Conservation (phyloP, 192 early-diverging fungal genomes). For the Podila epicladia region DNA sequence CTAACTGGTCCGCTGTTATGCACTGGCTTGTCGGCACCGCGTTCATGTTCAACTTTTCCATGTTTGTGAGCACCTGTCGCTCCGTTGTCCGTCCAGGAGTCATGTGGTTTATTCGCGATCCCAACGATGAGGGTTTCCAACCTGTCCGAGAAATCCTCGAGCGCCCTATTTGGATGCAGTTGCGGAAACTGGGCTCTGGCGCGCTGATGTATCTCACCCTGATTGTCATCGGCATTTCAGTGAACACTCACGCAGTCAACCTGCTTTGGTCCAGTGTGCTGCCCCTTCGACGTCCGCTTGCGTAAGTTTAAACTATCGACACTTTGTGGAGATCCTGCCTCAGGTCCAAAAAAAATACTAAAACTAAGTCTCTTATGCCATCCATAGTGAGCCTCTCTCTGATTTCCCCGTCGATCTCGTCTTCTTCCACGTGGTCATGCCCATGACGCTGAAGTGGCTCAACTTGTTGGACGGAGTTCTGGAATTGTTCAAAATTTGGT, state of each 20-base stretch:
- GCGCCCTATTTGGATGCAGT: slow-evolving; percentile 74
- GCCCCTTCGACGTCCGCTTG: slow-evolving; percentile 72
- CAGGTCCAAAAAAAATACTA: slow-evolving; percentile 8
- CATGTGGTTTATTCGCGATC: slow-evolving; percentile 99
- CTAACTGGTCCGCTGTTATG: slow-evolving; percentile 75
- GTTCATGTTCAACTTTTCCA: slow-evolving; percentile 95
- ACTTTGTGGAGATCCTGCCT: background rate
- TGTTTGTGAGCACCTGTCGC: slow-evolving; percentile 84
- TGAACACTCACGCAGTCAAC: slow-evolving; percentile 52
- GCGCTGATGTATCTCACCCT: slow-evolving; percentile 87
- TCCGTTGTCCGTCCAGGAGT: slow-evolving; percentile 91
- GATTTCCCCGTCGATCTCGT: slow-evolving; percentile 84
- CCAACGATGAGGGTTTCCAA: slow-evolving; percentile 94
- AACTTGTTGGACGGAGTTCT: slow-evolving; percentile 69
- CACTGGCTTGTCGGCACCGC: slow-evolving; percentile 95
- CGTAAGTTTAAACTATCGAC: slow-evolving; percentile 57
- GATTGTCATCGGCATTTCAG: slow-evolving; percentile 79
- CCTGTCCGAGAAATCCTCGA: slow-evolving; percentile 95
- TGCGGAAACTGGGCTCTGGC: slow-evolving; percentile 85
- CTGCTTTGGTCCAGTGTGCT: slow-evolving; percentile 51
- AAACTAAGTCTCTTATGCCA: background rate
- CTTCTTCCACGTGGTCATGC: slow-evolving; percentile 78
- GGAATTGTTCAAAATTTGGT: slow-evolving; percentile 74
- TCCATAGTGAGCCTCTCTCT: slow-evolving; percentile 69
- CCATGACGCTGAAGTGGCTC: slow-evolving; percentile 66